Percentiles rank a stretch among this genome's conserved stretches.
Evolutionary conservation across 140 eudicot species (phyloP).

Genomic region (Eryngium alpinum): DNA sequence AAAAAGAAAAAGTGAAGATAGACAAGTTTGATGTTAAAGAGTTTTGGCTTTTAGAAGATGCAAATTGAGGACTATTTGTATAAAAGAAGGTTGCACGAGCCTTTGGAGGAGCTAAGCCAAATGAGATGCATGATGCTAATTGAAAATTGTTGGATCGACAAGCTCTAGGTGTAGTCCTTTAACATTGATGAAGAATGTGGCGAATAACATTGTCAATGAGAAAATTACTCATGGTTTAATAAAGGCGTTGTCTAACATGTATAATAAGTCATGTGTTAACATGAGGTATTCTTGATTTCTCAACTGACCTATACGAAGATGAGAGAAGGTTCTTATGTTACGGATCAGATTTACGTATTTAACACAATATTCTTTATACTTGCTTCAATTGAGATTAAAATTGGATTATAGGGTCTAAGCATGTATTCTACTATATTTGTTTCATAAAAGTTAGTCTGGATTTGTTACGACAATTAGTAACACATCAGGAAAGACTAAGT

Average conservation of each 20-base stretch:
- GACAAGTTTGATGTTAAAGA: not conserved
- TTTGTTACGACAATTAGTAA: not conserved
- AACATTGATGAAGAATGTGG: not conserved
- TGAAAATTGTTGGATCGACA: not conserved
- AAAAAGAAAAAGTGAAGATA: not conserved
- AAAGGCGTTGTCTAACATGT: not conserved
- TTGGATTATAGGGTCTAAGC: not conserved
- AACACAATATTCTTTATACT: not conserved
- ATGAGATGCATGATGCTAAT: not conserved
- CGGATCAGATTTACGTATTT: not conserved
- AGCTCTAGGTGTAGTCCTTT: not conserved
- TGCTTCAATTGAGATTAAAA: not conserved
- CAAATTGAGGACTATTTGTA: not conserved
- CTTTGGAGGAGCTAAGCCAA: not conserved
- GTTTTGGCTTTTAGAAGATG: not conserved
- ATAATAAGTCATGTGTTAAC: not conserved
- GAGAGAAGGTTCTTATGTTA: not conserved
- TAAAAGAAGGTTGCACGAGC: not conserved
- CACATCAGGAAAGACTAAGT: not conserved
- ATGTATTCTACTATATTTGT: not conserved
- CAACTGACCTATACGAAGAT: not conserved
- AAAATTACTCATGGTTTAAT: not conserved
- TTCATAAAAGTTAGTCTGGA: not conserved
- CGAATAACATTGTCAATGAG: not conserved
- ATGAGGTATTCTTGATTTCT: not conserved